Evolutionary conservation across 2,329 filamentous ascomycete species (phyloP).

Genomic region (Nakataea oryzae): DNA sequence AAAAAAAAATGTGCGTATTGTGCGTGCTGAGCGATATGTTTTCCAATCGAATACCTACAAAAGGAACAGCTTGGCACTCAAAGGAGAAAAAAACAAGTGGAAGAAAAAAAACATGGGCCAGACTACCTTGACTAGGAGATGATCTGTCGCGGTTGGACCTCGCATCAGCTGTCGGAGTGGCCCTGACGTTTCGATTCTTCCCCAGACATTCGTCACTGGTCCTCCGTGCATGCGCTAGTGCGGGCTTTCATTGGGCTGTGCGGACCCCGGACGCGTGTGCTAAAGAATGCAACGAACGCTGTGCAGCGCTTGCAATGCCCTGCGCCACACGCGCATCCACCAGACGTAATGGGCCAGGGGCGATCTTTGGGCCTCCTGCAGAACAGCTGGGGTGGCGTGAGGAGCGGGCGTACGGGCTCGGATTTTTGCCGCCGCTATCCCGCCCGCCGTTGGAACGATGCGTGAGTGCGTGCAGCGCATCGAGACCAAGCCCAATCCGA

Average conservation of each 20-base stretch:
- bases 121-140: too few relatives aligned
- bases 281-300: not conserved
- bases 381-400: not conserved
- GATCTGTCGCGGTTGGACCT: not conserved
- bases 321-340: not conserved
- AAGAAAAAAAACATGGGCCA: too few relatives aligned
- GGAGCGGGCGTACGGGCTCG: too few relatives aligned
- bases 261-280: not conserved
- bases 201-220: not conserved
- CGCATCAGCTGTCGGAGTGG: not conserved
- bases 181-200: not conserved
- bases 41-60: too few relatives aligned
- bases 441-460: not conserved
- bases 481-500: not conserved
- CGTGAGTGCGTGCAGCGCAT: not conserved
- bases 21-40: too few relatives aligned
- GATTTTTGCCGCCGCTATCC: not conserved
- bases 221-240: not conserved
- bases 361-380: not conserved
- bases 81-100: too few relatives aligned
- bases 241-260: not conserved
- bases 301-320: not conserved
- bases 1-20: too few relatives aligned
- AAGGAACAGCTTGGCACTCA: too few relatives aligned
- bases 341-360: not conserved